Conservation (phyloP, 139 green algal genomes). For the Yamagishiella unicocca region DNA sequence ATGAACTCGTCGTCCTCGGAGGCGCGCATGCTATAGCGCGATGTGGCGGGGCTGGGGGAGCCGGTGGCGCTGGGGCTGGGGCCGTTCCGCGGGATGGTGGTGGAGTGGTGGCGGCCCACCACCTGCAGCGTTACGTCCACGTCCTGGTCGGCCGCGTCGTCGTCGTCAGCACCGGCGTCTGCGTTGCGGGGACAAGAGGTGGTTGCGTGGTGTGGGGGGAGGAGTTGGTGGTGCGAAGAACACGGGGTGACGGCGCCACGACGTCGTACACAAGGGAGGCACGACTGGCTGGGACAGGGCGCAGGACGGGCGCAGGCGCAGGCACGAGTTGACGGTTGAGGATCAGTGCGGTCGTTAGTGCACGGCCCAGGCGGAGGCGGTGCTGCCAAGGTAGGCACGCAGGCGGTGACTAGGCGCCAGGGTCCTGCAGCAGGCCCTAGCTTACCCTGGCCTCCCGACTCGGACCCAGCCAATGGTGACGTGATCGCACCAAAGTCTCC, state of each 20-base stretch:
- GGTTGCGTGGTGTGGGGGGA: too few relatives aligned
- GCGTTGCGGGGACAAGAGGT: too few relatives aligned
- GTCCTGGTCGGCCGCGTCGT: too few relatives aligned
- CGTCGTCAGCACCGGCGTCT: too few relatives aligned
- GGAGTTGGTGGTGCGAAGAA: too few relatives aligned
- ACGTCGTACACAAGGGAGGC: not conserved
- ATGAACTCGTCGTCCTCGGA: slow-evolving; percentile 37
- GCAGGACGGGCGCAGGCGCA: too few relatives aligned
- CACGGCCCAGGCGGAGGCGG: not conserved
- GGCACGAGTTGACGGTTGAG: too few relatives aligned
- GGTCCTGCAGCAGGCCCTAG: not conserved
- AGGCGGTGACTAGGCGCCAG: not conserved
- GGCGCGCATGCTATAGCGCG: not conserved
- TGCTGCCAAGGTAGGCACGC: not conserved
- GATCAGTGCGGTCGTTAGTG: too few relatives aligned
- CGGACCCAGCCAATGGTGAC: not conserved
- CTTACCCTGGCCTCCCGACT: not conserved
- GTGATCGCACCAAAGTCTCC: not conserved
- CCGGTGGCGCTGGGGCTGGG: not conserved
- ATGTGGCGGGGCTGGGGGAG: not conserved
- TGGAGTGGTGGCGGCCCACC: slow-evolving; percentile 10
- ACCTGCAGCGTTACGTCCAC: not conserved
- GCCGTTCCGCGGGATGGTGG: not conserved
- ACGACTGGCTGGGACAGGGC: too few relatives aligned
- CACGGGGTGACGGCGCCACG: too few relatives aligned